A percentile compares a stretch with the other conserved stretches of the same genome.
Evolutionary conservation across 192 early-diverging fungal genomes (phyloP).

Genomic region (Backusella tarrabulga): DNA sequence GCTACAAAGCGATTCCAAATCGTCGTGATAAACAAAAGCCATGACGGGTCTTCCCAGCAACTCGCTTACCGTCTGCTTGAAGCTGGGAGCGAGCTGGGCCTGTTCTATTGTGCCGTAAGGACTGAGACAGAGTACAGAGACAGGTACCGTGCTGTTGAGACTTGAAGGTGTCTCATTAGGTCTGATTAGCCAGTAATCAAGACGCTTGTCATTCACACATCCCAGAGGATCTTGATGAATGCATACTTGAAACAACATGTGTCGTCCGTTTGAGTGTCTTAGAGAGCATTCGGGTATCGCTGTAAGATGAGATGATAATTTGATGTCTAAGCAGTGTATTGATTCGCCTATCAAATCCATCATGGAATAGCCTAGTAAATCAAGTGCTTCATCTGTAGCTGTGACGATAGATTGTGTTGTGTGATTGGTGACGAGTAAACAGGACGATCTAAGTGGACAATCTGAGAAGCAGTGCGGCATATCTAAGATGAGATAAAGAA

Average conservation of each 20-base stretch:
- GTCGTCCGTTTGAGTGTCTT: neutral
- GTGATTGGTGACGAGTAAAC: conserved; percentile 8
- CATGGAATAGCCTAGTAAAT: neutral
- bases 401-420: conserved; percentile 9
- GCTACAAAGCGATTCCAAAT: neutral
- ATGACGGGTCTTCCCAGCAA: conserved; percentile 10
- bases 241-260: conserved; percentile 11
- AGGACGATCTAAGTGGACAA: conserved; percentile 20
- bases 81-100: conserved; percentile 2
- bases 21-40: conserved; percentile 13
- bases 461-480: conserved; percentile 14
- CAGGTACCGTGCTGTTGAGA: neutral
- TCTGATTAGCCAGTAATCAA: conserved; percentile 19
- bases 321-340: neutral
- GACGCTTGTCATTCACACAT: neutral
- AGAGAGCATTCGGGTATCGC: neutral
- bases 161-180: neutral
- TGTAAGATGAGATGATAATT: conserved; percentile 6
- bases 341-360: conserved; percentile 1
- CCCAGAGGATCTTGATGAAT: conserved; percentile 20
- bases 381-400: conserved; percentile 19
- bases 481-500: neutral
- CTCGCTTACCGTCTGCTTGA: conserved; percentile 7
- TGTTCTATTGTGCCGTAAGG: conserved; percentile 26
- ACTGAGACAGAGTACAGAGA: conserved; percentile 12